Base-by-base conservation (phyloP, 2,329 filamentous ascomycete species). In the Westerdykella aurantiaca region DNA sequence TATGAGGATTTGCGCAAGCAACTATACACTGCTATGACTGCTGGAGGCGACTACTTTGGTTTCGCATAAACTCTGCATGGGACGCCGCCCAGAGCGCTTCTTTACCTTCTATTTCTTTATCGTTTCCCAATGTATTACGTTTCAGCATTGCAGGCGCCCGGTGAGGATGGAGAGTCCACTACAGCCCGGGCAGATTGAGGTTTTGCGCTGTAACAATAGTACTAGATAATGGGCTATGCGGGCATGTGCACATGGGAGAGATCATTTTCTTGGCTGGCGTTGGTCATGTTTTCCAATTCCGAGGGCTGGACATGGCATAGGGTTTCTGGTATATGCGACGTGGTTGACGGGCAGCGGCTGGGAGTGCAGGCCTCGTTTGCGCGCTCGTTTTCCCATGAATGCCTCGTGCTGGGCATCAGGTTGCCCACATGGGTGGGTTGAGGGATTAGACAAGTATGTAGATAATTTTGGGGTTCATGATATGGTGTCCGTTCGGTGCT, bases 1-100 rank as follows among this genome's bases (percentile, higher is more conserved):
- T 98, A 98, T 69, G 93, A 98, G 61, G 77, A 80, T 56, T 80
- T 98, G 49, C 83, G 93, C 50, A 82, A 86, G 59, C 89, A 93
- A 64, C 72, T 98, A 47, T 83, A 94, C 68, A 97, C 90, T 56
- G 93, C 93, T 50, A 96, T 98, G 69, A 98, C 93, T n/a, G 85
- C 90, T 54, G 93, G 93, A 56, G 93, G 89, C 72, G 91, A 97
- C 68, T 97, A 83, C 67, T 98, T 98, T 69, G 93, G 93, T 49
- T 97, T 98, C 70, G 91, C 93, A 58, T 97, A 85, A 75, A 35
- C 21, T 23, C 23, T 21, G 38, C 13, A 33, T 17, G 31, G 5
- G 3, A 29, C 13, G 18, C 7, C 9, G 10, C 18, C 7, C 34
- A 10, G 34, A 35, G 18, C 18, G 18, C 4, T 11, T 25, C 34